Percentiles rank a stretch among this genome's conserved stretches.
phyloP scores from a whole-genome alignment of 2,329 filamentous ascomycete species.

The Ophiocordyceps australis region DNA sequence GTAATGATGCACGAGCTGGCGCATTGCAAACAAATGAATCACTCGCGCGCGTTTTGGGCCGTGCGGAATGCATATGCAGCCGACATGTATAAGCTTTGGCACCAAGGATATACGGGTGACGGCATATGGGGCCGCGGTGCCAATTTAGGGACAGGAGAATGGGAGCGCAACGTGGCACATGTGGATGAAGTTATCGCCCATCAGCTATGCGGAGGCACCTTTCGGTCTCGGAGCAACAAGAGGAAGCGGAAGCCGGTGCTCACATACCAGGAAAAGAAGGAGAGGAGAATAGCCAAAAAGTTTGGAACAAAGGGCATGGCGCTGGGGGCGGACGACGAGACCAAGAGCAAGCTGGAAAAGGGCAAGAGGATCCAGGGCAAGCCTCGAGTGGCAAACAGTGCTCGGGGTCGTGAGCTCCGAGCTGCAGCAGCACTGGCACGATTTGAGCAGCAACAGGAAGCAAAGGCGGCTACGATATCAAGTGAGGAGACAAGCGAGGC shows the following conservation, averaged over 20 bases:
- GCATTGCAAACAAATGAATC: slow-evolving; percentile 86
- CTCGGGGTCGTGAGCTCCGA: slow-evolving; percentile 54
- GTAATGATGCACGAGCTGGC: slow-evolving; percentile 91
- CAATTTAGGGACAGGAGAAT: slow-evolving; percentile 40
- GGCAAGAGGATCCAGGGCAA: slow-evolving; percentile 44
- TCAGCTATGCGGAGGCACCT: slow-evolving; percentile 70
- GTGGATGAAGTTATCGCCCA: slow-evolving; percentile 42
- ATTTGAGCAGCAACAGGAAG: slow-evolving; percentile 42
- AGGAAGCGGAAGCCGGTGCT: slow-evolving; percentile 31
- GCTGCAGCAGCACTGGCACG: slow-evolving; percentile 61
- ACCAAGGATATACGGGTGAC: slow-evolving; percentile 55
- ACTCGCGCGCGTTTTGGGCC: slow-evolving; percentile 64
- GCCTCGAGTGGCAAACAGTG: slow-evolving; percentile 57
- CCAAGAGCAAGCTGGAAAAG: slow-evolving; percentile 48
- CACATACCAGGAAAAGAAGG: slow-evolving; percentile 55
- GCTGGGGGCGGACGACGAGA: slow-evolving; percentile 50
- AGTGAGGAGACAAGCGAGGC: slow-evolving; percentile 23
- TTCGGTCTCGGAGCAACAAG: slow-evolving; percentile 40
- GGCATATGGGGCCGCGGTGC: slow-evolving; percentile 67
- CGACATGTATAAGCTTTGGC: slow-evolving; percentile 55
- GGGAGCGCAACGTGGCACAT: slow-evolving; percentile 31
- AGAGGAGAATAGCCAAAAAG: slow-evolving; percentile 54
- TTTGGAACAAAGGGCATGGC: slow-evolving; percentile 54
- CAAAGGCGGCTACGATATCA: slow-evolving; percentile 12
- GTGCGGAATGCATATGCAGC: slow-evolving; percentile 56